phyloP scores from a whole-genome alignment of 495 filamentous ascomycete genomes.

The Xylaria acuta region DNA sequence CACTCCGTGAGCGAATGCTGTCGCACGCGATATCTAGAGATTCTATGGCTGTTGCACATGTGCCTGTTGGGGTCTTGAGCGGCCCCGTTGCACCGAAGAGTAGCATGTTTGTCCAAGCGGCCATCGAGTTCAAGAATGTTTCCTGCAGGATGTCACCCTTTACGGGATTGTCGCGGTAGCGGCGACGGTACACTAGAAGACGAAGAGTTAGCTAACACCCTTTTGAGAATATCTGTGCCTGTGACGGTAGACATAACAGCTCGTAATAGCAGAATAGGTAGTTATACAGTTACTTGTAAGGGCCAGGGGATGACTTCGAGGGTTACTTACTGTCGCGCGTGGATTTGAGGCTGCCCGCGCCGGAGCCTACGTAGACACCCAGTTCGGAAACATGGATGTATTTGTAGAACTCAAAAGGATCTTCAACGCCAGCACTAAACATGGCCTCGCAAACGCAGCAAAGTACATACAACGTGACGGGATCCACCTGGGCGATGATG shows the following conservation, averaged over 20 bases:
- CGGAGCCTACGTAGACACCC: conserved; percentile 87
- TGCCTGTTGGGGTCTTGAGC: conserved; percentile 87
- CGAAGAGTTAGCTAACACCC: conserved; percentile 57
- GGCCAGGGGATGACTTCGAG: neutral
- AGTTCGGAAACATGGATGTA: conserved; percentile 88
- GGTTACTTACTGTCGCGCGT: conserved; percentile 24
- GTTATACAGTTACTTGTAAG: neutral
- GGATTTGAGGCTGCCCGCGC: conserved; percentile 61
- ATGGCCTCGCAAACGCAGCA: conserved; percentile 81
- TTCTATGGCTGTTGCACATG: conserved; percentile 87
- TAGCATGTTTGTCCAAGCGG: conserved; percentile 93
- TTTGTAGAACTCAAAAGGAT: conserved; percentile 91
- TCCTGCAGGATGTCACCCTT: conserved; percentile 91
- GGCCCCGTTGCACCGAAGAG: conserved; percentile 84
- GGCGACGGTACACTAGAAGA: conserved; percentile 88
- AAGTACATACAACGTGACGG: conserved; percentile 83
- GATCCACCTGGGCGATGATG: conserved; percentile 86
- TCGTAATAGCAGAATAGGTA: neutral
- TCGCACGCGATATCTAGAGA: conserved; percentile 91
- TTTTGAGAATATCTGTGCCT: neutral
- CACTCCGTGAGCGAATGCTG: conserved; percentile 86
- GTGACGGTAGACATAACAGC: neutral
- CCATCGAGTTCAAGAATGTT: conserved; percentile 93
- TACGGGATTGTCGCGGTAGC: conserved; percentile 81
- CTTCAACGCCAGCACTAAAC: conserved; percentile 81